These are phyloP conservation scores for Eimeria nieschulzi DNA, from an alignment of 169 alveolate genomes.

Conservation along the genomic window DNA sequence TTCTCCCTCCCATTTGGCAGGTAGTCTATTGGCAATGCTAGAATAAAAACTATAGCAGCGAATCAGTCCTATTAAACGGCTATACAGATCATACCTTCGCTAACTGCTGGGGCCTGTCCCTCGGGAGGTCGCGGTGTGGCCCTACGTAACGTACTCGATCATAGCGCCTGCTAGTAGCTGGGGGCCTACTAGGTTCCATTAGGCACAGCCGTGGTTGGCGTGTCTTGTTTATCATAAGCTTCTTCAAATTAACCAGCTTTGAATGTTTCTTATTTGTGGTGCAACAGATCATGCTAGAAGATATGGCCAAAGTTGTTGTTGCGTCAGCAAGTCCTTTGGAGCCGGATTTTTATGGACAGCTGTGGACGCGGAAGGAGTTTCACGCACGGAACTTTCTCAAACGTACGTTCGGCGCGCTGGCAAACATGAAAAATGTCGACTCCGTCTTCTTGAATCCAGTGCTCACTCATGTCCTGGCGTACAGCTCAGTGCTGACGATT, in stretches of 20 bases:
- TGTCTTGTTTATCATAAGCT: too few species aligned
- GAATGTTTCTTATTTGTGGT: too few species aligned
- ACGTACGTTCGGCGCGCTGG: conserved; percentile 55
- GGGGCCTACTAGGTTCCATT: too few species aligned
- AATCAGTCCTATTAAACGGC: too few species aligned
- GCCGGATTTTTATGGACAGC: conserved; percentile 41
- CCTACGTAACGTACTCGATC: too few species aligned
- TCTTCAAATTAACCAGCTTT: too few species aligned
- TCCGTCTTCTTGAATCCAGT: conserved; percentile 49
- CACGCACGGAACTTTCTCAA: conserved; percentile 29
- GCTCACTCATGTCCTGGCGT: conserved; percentile 48
- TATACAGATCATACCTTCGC: too few species aligned
- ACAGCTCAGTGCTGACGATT: conserved; percentile 35
- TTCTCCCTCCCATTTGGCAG: too few species aligned
- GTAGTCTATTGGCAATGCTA: background rate
- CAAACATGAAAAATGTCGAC: conserved; percentile 43
- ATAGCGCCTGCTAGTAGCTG: too few species aligned
- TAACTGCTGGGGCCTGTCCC: too few species aligned
- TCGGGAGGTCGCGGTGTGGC: too few species aligned
- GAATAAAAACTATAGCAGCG: background rate
- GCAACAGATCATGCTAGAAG: conserved; percentile 48
- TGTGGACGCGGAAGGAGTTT: conserved; percentile 51
- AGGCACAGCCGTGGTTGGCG: too few species aligned
- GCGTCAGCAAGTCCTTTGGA: conserved; percentile 41
- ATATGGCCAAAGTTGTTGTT: conserved; percentile 21